Conservation (phyloP, 306 rosid species). For the Bauhinia variegata region DNA sequence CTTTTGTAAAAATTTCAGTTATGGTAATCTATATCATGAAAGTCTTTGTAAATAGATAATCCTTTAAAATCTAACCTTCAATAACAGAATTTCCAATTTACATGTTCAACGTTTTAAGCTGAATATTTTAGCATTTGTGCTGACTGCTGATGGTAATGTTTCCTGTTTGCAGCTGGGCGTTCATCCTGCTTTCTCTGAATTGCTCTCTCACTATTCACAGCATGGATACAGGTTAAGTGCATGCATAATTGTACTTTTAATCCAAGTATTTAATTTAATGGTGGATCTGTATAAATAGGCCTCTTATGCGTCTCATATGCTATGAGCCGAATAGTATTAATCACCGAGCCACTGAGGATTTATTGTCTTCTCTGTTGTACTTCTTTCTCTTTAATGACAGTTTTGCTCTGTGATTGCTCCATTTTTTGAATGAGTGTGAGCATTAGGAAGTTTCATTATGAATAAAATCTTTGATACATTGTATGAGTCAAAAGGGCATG, state of each 20-base stretch:
- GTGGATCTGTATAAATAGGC: not conserved
- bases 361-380: too few species aligned
- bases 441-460: slow-evolving; percentile 25
- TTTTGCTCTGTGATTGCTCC: slow-evolving; percentile 4
- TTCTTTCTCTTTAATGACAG: too few species aligned
- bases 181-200: slow-evolving; percentile 82
- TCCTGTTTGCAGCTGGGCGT: slow-evolving; percentile 68
- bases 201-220: slow-evolving; percentile 72
- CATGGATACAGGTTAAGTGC: slow-evolving; percentile 77
- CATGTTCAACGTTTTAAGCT: slow-evolving; percentile 15
- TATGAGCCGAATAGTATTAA: slow-evolving; percentile 4
- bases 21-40: slow-evolving; percentile 16
- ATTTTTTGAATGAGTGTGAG: not conserved
- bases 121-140: slow-evolving; percentile 17
- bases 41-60: slow-evolving; percentile 13
- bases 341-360: not conserved
- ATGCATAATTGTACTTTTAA: not conserved
- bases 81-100: slow-evolving; percentile 11
- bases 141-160: slow-evolving; percentile 32
- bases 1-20: slow-evolving; percentile 7
- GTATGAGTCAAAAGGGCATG: slow-evolving; percentile 20
- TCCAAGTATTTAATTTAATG: not conserved
- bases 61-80: slow-evolving; percentile 9
- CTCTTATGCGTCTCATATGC: slow-evolving; percentile 17
- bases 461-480: slow-evolving; percentile 8